Evolutionary conservation across 2,329 filamentous ascomycete species (phyloP).

Genomic region (Ophiostoma australiae): DNA sequence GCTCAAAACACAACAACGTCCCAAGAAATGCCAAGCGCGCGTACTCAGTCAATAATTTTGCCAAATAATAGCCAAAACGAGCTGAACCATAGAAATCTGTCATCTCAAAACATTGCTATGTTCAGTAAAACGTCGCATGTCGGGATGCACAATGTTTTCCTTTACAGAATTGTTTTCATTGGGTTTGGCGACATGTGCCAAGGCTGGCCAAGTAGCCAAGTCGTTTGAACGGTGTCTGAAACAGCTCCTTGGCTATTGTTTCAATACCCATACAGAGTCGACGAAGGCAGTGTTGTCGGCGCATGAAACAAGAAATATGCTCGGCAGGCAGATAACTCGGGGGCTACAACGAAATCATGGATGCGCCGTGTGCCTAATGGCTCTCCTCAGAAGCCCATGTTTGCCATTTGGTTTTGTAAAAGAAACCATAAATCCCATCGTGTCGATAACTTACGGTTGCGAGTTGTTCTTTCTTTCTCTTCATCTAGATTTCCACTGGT

Average conservation of each 20-base stretch:
- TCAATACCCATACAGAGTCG: not conserved
- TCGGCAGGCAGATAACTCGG: not conserved
- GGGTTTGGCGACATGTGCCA: not conserved
- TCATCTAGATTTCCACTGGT: not conserved
- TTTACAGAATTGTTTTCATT: not conserved
- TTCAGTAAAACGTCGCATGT: not conserved
- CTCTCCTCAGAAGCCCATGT: not conserved
- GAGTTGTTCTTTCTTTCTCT: not conserved
- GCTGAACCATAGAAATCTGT: not conserved
- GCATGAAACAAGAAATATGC: not conserved
- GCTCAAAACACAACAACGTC: too few relatives aligned
- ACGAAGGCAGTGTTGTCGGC: not conserved
- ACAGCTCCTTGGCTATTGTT: not conserved
- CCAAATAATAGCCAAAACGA: too few relatives aligned
- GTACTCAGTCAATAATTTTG: not conserved
- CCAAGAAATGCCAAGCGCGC: too few relatives aligned
- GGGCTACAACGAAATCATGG: not conserved
- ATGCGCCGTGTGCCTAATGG: not conserved
- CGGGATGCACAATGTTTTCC: not conserved
- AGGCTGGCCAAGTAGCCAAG: constrained; percentile 9
- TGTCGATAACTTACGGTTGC: not conserved
- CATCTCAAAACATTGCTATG: not conserved
- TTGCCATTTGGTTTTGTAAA: not conserved
- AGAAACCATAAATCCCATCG: not conserved
- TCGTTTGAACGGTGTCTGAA: not conserved